phyloP scores from a whole-genome alignment of 768 basidiomycete species.

The Lactarius deliciosus region DNA sequence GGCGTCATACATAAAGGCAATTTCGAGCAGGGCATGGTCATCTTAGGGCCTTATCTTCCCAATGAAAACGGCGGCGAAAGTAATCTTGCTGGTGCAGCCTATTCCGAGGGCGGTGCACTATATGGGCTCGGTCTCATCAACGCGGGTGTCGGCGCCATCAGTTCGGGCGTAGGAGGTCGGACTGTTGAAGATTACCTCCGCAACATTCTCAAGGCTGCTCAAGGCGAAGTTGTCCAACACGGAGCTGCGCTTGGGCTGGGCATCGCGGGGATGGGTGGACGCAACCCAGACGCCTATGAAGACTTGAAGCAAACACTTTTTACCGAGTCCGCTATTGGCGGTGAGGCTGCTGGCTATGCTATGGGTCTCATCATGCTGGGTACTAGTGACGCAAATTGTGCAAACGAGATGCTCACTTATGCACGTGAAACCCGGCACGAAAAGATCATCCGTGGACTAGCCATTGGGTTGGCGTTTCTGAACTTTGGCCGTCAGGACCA shows the following conservation, averaged over 20 bases:
- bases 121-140: constrained; percentile 95
- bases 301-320: constrained; percentile 87
- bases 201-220: constrained; percentile 70
- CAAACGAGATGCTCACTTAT: constrained; percentile 95
- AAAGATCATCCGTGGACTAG: constrained; percentile 96
- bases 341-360: constrained; percentile 93
- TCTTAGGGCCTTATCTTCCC: constrained; percentile 93
- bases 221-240: constrained; percentile 90
- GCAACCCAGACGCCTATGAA: constrained; percentile 86
- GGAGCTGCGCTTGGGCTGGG: constrained; percentile 97
- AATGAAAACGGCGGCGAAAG: constrained; percentile 68
- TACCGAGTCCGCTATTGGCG: constrained; percentile 92
- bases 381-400: constrained; percentile 73
- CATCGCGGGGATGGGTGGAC: constrained; percentile 91
- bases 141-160: constrained; percentile 68
- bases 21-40: constrained; percentile 87
- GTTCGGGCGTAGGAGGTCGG: constrained; percentile 41
- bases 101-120: constrained; percentile 94
- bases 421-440: constrained; percentile 98
- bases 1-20: constrained; percentile 98
- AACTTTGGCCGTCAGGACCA: constrained; percentile 92
- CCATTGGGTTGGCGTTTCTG: constrained; percentile 89
- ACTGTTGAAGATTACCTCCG: constrained; percentile 76
- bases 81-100: constrained; percentile 73
- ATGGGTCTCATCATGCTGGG: constrained; percentile 99